Conservation (phyloP, 2,329 filamentous ascomycete genomes). For the Keithomyces neogunnii region DNA sequence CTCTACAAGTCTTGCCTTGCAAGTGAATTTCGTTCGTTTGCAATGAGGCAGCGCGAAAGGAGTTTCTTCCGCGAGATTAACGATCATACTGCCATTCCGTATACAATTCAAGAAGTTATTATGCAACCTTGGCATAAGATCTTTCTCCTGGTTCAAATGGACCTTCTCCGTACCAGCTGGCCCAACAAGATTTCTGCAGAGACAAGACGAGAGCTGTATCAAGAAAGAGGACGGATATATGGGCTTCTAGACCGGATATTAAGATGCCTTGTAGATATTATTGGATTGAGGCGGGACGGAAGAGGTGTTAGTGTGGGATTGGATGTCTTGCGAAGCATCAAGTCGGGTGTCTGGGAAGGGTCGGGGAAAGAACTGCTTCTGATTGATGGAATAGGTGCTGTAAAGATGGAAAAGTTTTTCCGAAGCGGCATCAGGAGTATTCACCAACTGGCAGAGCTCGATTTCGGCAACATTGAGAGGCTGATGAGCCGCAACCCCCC, state of each 20-base stretch:
- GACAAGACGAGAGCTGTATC: constrained; percentile 23
- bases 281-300: constrained; percentile 46
- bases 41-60: constrained; percentile 24
- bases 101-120: constrained; percentile 31
- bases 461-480: constrained; percentile 67
- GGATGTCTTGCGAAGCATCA: constrained; percentile 68
- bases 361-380: constrained; percentile 75
- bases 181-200: constrained; percentile 36
- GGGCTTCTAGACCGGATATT: constrained; percentile 23
- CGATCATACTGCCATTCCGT: constrained; percentile 28
- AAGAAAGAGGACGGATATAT: constrained; percentile 23
- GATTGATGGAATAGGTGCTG: constrained; percentile 68
- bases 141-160: constrained; percentile 65
- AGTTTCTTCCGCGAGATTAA: constrained; percentile 30
- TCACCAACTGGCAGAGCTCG: constrained; percentile 56
- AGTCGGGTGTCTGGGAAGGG: constrained; percentile 73
- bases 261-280: constrained; percentile 29
- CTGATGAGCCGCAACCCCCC: constrained; percentile 73
- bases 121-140: constrained; percentile 62
- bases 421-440: constrained; percentile 64
- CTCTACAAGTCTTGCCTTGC: constrained; percentile 30
- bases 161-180: constrained; percentile 55
- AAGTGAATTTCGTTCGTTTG: constrained; percentile 28
- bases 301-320: constrained; percentile 59
- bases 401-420: constrained; percentile 65